These are phyloP conservation scores for Jatropha multifida DNA, from an alignment of 441 rosid genomes.

Conservation along the genomic window DNA sequence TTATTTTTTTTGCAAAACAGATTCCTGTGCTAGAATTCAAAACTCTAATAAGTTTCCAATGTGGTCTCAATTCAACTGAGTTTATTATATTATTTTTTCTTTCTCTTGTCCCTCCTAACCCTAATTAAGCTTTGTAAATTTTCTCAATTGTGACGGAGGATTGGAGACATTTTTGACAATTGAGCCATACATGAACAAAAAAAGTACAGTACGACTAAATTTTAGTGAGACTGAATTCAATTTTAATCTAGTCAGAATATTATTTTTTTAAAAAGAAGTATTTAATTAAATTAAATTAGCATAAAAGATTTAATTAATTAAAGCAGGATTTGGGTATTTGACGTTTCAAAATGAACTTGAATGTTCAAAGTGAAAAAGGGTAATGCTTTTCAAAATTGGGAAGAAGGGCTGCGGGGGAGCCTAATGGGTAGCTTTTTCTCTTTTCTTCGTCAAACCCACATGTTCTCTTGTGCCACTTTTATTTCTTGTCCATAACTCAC, in stretches of 20 bases:
- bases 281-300: too few relatives aligned
- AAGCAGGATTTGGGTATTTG: background rate
- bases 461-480: background rate
- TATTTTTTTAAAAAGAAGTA: too few relatives aligned
- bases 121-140: background rate
- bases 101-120: too few relatives aligned
- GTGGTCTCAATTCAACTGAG: background rate
- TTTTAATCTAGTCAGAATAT: too few relatives aligned
- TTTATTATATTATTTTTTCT: too few relatives aligned
- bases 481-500: background rate
- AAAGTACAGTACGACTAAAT: too few relatives aligned
- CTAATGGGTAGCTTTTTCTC: background rate
- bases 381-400: constrained; percentile 6
- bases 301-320: too few relatives aligned
- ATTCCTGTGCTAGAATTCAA: background rate
- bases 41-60: background rate
- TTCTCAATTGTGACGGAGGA: background rate
- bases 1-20: background rate
- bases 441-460: constrained; percentile 2
- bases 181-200: background rate
- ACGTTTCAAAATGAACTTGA: background rate
- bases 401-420: constrained; percentile 7
- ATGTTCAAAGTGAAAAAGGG: background rate
- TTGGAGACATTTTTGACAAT: constrained; percentile 1
- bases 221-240: too few relatives aligned